These are phyloP conservation scores for Senna siamea DNA, from an alignment of 306 rosid genomes.

Conservation along the genomic window DNA sequence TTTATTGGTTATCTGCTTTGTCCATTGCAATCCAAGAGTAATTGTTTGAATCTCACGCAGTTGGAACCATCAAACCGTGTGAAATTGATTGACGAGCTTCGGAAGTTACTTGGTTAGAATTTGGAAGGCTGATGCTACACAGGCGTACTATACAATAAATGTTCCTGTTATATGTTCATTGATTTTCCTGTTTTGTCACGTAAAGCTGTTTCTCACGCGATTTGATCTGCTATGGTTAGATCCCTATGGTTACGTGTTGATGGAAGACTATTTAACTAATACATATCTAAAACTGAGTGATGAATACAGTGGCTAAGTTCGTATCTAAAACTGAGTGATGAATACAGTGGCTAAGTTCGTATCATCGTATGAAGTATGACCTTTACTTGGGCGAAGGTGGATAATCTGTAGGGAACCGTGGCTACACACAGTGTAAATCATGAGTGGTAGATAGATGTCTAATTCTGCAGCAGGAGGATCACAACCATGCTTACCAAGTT, in stretches of 20 bases:
- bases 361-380: not conserved
- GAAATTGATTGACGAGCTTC: constrained; percentile 69
- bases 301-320: constrained; percentile 16
- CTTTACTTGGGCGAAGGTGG: not conserved
- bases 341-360: constrained; percentile 1
- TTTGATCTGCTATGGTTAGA: too few species aligned
- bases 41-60: constrained; percentile 55
- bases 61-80: constrained; percentile 71
- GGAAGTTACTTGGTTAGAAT: constrained; percentile 66
- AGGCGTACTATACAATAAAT: not conserved
- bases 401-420: not conserved
- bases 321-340: constrained; percentile 26
- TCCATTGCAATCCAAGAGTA: constrained; percentile 32
- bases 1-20: constrained; percentile 23
- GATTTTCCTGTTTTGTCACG: constrained; percentile 12
- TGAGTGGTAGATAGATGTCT: constrained; percentile 30
- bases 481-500: constrained; percentile 42
- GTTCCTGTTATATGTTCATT: not conserved
- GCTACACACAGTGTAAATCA: constrained; percentile 39
- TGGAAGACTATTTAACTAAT: not conserved
- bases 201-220: too few species aligned
- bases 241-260: constrained; percentile 3
- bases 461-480: constrained; percentile 45
- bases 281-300: constrained; percentile 19
- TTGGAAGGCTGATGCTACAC: not conserved